Conservation (phyloP, 352 stramenopile genomes). For the Pythium grandisporangium region DNA sequence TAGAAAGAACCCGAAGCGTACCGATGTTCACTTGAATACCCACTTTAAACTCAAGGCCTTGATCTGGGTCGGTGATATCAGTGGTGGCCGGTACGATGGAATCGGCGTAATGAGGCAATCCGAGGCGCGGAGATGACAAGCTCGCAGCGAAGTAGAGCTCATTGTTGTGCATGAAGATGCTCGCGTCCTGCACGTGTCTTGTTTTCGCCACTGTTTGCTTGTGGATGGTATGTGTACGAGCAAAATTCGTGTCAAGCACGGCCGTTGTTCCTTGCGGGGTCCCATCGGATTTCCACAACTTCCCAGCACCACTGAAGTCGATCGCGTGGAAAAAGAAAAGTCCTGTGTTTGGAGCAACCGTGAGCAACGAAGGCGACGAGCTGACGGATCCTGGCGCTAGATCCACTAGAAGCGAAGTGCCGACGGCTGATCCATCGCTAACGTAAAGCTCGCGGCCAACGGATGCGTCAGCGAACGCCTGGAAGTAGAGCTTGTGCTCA, state of each 20-base stretch:
- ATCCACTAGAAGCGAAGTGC: conserved; percentile 30
- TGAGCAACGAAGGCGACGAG: conserved; percentile 15
- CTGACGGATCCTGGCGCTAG: conserved; percentile 16
- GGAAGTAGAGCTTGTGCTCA: conserved; percentile 25
- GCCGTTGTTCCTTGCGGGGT: conserved; percentile 10
- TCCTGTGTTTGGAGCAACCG: conserved; percentile 1
- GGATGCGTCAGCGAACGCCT: conserved; percentile 9
- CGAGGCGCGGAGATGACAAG: no score
- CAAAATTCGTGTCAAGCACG: no score
- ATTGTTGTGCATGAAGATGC: no score
- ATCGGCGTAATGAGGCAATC: no score
- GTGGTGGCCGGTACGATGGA: no score
- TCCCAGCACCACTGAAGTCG: conserved; percentile 5
- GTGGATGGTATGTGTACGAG: no score
- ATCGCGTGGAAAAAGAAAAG: conserved; percentile 21
- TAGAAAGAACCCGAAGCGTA: conserved; percentile 1
- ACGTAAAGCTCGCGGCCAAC: conserved; percentile 45
- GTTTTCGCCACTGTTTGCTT: no score
- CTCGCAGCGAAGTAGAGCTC: no score
- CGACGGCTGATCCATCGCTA: conserved; percentile 31
- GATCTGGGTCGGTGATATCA: no score
- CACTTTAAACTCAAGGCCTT: no score
- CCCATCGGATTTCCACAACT: conserved; percentile 26
- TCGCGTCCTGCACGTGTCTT: no score
- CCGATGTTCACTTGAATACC: conserved; percentile 6